Base-by-base conservation (phyloP, 2,329 filamentous ascomycete species). In the Incumbomyces delicatus region DNA sequence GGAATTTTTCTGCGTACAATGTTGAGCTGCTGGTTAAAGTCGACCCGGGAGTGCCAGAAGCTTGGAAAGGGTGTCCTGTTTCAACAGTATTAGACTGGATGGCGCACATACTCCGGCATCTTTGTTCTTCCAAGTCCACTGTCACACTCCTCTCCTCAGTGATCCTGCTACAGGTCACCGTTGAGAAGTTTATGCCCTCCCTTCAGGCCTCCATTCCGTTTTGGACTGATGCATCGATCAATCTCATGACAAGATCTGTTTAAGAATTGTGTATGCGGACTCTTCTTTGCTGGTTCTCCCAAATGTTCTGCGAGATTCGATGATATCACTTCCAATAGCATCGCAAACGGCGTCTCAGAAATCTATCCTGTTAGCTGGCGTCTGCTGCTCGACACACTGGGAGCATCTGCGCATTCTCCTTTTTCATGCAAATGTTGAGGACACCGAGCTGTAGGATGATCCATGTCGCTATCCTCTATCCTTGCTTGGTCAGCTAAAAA, bases 401-500 rank as follows among this genome's bases (percentile, higher is more conserved):
- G 77, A 34, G 52, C 75, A 77, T 46, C 63, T 67, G 48, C 72
- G 68, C 2, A 76, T 41, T 12, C 61, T 59, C 20, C 68, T 63
- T 52, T 66, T 62, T 35, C 70, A 48, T 0, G 64, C 45, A 2
- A n/a, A 71, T 65, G 2, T 79, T 67, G 0, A 66, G 60, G 1
- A 59, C 62, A 47, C 80, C 76, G 2, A 62, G 50, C 13, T 77
- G 72, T 2, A 76, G 75, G 2, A 76, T 66, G 5, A 80, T 60
- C 75, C 76, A 80, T 53, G 79, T 79, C 0, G 77, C 74, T 0
- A 74, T 75, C 13, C 77, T 65, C 56, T 80, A 59, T n/a, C 77
- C 54, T 41, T 72, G 67, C 51, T 76, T 77, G 36, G 66, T 73
- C 74, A 27, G 8, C 8, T 27, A 5, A 8, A 27, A 4, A 8